phyloP scores from a whole-genome alignment of 2,329 filamentous ascomycete species.

The Rutstroemia sp. region DNA sequence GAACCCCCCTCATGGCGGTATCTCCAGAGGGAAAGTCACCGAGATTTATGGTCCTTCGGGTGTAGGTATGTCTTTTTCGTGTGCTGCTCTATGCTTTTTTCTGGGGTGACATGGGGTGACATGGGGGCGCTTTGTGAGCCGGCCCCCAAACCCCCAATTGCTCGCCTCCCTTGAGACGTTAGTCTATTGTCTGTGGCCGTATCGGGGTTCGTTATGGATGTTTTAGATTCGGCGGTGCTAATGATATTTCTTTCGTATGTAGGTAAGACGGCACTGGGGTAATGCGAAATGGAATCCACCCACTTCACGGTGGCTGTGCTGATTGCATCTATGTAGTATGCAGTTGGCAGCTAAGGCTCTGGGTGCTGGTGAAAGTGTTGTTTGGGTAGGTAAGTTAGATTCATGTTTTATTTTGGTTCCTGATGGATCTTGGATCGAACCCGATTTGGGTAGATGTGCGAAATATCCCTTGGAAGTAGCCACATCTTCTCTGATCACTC shows the following conservation, averaged over 20 bases:
- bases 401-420: neutral
- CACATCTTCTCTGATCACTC: neutral
- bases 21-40: conserved; percentile 69
- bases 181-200: no score
- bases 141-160: no score
- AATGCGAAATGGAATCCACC: neutral
- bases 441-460: no score
- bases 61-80: conserved; percentile 27
- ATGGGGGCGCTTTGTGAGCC: no score
- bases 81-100: no score
- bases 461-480: no score
- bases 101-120: no score
- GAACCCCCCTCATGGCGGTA: conserved; percentile 40
- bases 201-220: no score
- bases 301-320: conserved; percentile 9
- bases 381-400: conserved; percentile 66
- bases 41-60: conserved; percentile 87
- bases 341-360: conserved; percentile 62
- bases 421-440: neutral
- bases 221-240: no score
- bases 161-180: no score
- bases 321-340: conserved; percentile 53
- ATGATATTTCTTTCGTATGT: conserved; percentile 55
- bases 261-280: conserved; percentile 74
- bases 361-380: conserved; percentile 51